Percentiles rank a stretch among this genome's conserved stretches.
Evolutionary conservation across 2,329 filamentous ascomycete genomes (phyloP).

Genomic region (Tolypocladium paradoxum): DNA sequence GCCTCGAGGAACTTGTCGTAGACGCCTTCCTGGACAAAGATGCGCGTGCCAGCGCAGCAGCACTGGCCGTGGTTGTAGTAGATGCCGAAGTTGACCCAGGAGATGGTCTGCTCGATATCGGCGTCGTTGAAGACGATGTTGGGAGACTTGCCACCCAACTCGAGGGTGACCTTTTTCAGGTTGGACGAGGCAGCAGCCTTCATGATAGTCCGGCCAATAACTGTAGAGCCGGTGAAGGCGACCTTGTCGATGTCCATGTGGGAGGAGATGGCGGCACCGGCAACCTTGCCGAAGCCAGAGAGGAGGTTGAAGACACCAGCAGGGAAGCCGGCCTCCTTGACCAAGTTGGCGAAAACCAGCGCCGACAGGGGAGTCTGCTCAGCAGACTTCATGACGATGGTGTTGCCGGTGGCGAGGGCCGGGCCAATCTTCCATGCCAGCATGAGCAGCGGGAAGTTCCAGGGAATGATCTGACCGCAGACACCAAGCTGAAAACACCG

Average conservation of each 20-base stretch:
- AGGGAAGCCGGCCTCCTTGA: slow-evolving; percentile 72
- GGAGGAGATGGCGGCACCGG: slow-evolving; percentile 63
- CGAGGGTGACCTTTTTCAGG: slow-evolving; percentile 72
- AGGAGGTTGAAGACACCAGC: slow-evolving; percentile 67
- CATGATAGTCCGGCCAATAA: slow-evolving; percentile 66
- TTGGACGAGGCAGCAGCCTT: slow-evolving; percentile 69
- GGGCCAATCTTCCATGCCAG: slow-evolving; percentile 73
- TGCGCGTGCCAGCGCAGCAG: slow-evolving; percentile 68
- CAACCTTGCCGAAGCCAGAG: slow-evolving; percentile 68
- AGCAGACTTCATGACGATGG: slow-evolving; percentile 61
- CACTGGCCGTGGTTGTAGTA: slow-evolving; percentile 56
- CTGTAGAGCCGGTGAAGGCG: slow-evolving; percentile 70
- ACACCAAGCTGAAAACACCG: slow-evolving; percentile 44
- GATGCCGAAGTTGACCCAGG: slow-evolving; percentile 65
- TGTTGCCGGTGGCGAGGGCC: slow-evolving; percentile 63
- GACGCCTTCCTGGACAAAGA: slow-evolving; percentile 78
- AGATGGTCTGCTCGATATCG: slow-evolving; percentile 65
- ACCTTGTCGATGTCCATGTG: slow-evolving; percentile 80
- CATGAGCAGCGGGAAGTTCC: slow-evolving; percentile 82
- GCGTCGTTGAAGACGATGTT: slow-evolving; percentile 74
- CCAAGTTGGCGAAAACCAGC: slow-evolving; percentile 50
- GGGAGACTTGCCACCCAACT: slow-evolving; percentile 71
- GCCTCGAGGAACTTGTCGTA: slow-evolving; percentile 77
- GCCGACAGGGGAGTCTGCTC: slow-evolving; percentile 66
- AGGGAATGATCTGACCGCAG: slow-evolving; percentile 80